Conservation (phyloP, 1,284 basidiomycete species). For the Mycena citricolor region DNA sequence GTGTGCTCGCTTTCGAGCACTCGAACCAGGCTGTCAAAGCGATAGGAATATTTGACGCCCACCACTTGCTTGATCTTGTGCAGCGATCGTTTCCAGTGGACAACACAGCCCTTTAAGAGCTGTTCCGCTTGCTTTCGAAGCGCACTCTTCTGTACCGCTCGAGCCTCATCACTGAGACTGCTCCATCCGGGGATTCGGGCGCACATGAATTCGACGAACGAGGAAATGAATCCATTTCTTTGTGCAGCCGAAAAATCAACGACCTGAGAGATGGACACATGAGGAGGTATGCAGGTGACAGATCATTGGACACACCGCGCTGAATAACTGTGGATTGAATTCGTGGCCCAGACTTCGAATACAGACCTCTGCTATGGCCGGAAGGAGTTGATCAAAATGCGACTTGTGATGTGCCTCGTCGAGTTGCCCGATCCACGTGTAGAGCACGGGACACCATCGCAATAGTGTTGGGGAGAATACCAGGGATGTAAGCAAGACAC, state of each 20-base stretch:
- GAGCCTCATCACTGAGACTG: conserved; percentile 3
- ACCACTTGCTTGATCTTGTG: conserved; percentile 7
- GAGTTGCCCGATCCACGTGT: not conserved
- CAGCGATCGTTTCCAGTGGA: conserved; percentile 3
- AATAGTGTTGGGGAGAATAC: conserved; percentile 2
- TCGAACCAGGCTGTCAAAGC: not conserved
- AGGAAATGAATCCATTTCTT: conserved; percentile 4
- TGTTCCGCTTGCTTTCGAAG: not conserved
- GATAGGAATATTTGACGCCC: not conserved
- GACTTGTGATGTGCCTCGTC: not conserved
- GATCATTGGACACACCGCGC: not conserved
- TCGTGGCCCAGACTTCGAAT: not conserved
- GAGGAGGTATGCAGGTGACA: not conserved
- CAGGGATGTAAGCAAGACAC: conserved; percentile 5
- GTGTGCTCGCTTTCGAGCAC: conserved; percentile 1
- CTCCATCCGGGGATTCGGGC: conserved; percentile 2
- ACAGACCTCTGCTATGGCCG: not conserved
- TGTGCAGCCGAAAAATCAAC: conserved; percentile 9
- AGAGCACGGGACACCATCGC: not conserved
- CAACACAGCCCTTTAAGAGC: conserved; percentile 9
- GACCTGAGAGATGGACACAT: conserved; percentile 1
- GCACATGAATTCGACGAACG: conserved; percentile 9
- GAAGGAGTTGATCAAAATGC: not conserved
- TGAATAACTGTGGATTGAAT: conserved; percentile 9
- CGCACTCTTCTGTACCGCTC: not conserved